A percentile compares a stretch with the other conserved stretches of the same genome.
Conservation (phyloP, 2,329 filamentous ascomycete species). For the Coniochaeta hoffmannii region DNA sequence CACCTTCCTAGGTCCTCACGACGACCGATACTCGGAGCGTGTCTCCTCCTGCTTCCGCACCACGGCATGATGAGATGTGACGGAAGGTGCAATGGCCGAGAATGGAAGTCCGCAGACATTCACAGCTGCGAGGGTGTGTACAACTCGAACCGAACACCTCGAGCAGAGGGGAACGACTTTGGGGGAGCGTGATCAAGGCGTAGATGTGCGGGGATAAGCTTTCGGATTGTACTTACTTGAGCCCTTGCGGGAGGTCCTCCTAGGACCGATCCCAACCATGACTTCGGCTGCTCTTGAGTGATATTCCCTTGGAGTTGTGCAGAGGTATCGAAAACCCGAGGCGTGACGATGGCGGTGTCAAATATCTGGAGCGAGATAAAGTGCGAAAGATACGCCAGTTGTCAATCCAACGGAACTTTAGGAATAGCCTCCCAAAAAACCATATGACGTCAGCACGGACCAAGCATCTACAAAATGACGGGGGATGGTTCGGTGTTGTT, state of each 20-base stretch:
- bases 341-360: not conserved
- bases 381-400: not conserved
- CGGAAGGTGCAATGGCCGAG: not conserved
- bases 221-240: constrained; percentile 21
- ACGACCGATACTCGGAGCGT: not conserved
- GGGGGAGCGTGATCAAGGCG: not conserved
- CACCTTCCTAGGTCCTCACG: too few relatives aligned
- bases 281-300: constrained; percentile 8
- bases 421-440: not conserved
- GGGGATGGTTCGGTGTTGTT: not conserved
- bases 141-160: not conserved
- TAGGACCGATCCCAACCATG: constrained; percentile 60
- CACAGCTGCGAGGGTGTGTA: not conserved
- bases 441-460: constrained; percentile 1
- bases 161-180: constrained; percentile 4
- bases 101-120: not conserved
- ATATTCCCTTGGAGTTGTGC: not conserved
- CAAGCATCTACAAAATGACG: not conserved
- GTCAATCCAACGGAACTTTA: not conserved
- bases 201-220: not conserved
- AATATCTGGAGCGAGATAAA: not conserved
- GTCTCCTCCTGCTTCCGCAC: not conserved
- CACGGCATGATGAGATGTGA: not conserved
- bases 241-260: constrained; percentile 51
- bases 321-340: not conserved